Conservation (phyloP, 371 early-diverging fungal genomes). For the Apophysomyces trapeziformis region DNA sequence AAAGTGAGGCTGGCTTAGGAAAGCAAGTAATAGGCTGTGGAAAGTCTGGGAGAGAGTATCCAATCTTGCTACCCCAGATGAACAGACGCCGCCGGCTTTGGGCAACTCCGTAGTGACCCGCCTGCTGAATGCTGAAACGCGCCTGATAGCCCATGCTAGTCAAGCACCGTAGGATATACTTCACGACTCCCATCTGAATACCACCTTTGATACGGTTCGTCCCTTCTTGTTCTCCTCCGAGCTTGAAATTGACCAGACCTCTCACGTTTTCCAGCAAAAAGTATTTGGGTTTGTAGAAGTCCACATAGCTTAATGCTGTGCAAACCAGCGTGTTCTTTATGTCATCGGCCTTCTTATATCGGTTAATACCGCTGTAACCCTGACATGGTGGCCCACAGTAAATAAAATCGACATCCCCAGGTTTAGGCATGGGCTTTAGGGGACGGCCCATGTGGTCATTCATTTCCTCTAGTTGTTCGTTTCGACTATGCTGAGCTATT, state of each 20-base stretch:
- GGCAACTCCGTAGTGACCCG: conserved; percentile 60
- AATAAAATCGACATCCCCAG: conserved; percentile 64
- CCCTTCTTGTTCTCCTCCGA: conserved; percentile 58
- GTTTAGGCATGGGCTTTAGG: conserved; percentile 55
- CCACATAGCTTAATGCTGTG: conserved; percentile 63
- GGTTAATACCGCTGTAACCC: conserved; percentile 66
- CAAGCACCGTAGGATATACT: conserved; percentile 64
- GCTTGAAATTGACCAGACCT: conserved; percentile 49
- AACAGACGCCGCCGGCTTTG: conserved; percentile 65
- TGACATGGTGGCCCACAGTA: conserved; percentile 77
- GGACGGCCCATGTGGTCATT: conserved; percentile 41
- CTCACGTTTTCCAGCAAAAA: conserved; percentile 69
- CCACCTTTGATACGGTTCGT: conserved; percentile 46
- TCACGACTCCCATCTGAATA: conserved; percentile 57
- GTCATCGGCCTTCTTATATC: conserved; percentile 58
- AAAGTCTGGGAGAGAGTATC: conserved; percentile 53
- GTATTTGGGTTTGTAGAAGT: conserved; percentile 63
- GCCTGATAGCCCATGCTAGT: conserved; percentile 68
- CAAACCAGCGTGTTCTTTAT: conserved; percentile 65
- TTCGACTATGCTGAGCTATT: conserved; percentile 39
- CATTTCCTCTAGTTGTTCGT: conserved; percentile 19
- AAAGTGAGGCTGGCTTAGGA: conserved; percentile 27
- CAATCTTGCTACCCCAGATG: conserved; percentile 60
- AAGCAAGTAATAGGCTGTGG: conserved; percentile 58
- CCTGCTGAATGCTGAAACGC: conserved; percentile 61